Conservation (phyloP, 345 rosid species). For the Microcos paniculata region DNA sequence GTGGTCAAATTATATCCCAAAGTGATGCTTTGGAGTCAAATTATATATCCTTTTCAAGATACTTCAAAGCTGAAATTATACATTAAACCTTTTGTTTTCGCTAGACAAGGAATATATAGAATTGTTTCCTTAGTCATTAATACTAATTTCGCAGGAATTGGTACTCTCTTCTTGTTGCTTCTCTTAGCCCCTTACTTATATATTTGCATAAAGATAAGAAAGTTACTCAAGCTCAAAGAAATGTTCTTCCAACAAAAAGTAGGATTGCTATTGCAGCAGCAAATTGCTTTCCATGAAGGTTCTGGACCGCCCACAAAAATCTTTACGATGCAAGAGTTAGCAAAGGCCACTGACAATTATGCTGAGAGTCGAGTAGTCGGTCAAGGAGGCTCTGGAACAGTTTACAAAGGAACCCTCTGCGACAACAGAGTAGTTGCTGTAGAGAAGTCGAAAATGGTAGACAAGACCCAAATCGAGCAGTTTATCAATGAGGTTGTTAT, state of each 20-base stretch:
- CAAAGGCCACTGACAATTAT: neutral
- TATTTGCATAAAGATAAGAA: neutral
- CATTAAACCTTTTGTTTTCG: no score
- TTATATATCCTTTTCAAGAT: no score
- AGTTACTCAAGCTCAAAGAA: neutral
- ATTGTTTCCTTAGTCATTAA: no score
- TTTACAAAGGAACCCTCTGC: neutral
- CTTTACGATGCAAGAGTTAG: neutral
- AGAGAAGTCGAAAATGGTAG: constrained; percentile 15
- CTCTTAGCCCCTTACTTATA: no score
- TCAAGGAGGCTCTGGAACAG: neutral
- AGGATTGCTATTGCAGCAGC: neutral
- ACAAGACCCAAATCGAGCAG: constrained; percentile 13
- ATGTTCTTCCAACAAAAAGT: neutral
- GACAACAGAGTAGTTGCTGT: constrained; percentile 6
- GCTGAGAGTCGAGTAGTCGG: neutral
- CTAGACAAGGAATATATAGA: no score
- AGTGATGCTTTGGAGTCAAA: no score
- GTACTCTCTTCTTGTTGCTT: no score
- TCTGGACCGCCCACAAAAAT: neutral
- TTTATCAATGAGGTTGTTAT: constrained; percentile 17
- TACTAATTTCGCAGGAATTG: no score
- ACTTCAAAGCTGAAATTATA: no score
- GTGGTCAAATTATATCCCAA: no score
- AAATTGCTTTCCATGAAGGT: neutral